These are phyloP conservation scores for Hypoxylon crocopeplum DNA, from an alignment of 495 filamentous ascomycete genomes.

Conservation along the genomic window DNA sequence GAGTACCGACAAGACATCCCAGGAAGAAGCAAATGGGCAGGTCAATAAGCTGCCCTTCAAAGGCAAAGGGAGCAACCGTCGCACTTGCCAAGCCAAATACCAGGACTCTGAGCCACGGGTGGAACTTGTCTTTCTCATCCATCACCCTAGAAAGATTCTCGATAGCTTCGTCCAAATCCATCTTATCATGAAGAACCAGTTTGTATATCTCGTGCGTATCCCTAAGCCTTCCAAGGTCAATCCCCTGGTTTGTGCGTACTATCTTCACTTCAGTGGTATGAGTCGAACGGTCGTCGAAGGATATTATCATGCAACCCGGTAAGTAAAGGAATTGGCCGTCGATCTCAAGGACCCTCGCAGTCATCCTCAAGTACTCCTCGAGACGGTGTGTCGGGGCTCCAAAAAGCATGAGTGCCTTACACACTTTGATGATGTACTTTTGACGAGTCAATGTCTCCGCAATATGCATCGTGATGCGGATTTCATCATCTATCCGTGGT, in stretches of 20 bases:
- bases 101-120: slow-evolving; percentile 73
- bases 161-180: slow-evolving; percentile 85
- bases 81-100: slow-evolving; percentile 87
- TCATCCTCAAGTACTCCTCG: slow-evolving; percentile 89
- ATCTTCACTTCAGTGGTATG: slow-evolving; percentile 95
- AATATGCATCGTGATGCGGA: slow-evolving; percentile 86
- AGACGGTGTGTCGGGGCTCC: slow-evolving; percentile 80
- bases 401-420: slow-evolving; percentile 84
- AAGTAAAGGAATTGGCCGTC: slow-evolving; percentile 92
- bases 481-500: slow-evolving; percentile 65
- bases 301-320: slow-evolving; percentile 94
- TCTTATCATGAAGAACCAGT: slow-evolving; percentile 86
- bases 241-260: slow-evolving; percentile 74
- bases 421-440: slow-evolving; percentile 82
- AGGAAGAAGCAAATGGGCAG: slow-evolving; percentile 87
- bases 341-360: slow-evolving; percentile 84
- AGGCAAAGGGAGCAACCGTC: slow-evolving; percentile 85
- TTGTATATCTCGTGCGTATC: slow-evolving; percentile 93
- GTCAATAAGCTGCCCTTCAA: slow-evolving; percentile 85
- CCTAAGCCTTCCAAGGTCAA: slow-evolving; percentile 83
- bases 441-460: slow-evolving; percentile 84
- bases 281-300: slow-evolving; percentile 87
- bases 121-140: slow-evolving; percentile 66
- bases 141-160: slow-evolving; percentile 71
- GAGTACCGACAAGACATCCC: slow-evolving; percentile 78